Percentiles rank a stretch among this genome's conserved stretches.
phyloP scores from a whole-genome alignment of 805 yeast species.

The Spathaspora gorwiae region DNA sequence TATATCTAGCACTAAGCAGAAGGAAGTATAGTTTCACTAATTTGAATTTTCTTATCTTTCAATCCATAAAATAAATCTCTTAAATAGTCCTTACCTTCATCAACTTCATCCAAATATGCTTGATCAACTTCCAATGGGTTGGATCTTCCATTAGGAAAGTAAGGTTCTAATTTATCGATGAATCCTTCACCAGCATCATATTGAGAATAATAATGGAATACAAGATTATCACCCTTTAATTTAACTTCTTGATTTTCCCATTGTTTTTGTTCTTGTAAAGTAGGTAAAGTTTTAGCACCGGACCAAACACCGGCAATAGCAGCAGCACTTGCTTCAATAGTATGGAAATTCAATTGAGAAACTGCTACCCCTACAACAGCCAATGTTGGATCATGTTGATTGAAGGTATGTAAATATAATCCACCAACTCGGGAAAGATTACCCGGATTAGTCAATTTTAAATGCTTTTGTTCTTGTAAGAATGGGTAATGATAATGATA shows the following conservation, averaged over 20 bases:
- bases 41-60: slow-evolving; percentile 16
- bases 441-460: slow-evolving; percentile 19
- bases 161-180: slow-evolving; percentile 21
- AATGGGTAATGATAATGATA: slow-evolving; percentile 46
- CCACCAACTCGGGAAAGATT: slow-evolving; percentile 32
- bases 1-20: background rate
- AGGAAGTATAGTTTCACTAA: slow-evolving; percentile 13
- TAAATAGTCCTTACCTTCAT: slow-evolving; percentile 12
- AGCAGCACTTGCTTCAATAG: slow-evolving; percentile 49
- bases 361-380: slow-evolving; percentile 38
- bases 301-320: slow-evolving; percentile 59
- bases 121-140: slow-evolving; percentile 25
- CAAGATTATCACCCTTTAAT: slow-evolving; percentile 14
- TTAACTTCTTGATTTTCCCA: slow-evolving; percentile 28
- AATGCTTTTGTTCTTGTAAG: slow-evolving; percentile 8
- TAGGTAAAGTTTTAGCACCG: slow-evolving; percentile 32
- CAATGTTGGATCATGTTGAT: slow-evolving; percentile 40
- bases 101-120: slow-evolving; percentile 20
- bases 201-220: slow-evolving; percentile 33
- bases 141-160: slow-evolving; percentile 24
- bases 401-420: slow-evolving; percentile 34
- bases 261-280: slow-evolving; percentile 31
- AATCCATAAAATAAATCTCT: slow-evolving; percentile 21
- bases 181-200: slow-evolving; percentile 19
- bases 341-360: slow-evolving; percentile 43